Percentiles rank a stretch among this genome's conserved stretches.
Evolutionary conservation across 495 filamentous ascomycete species (phyloP).

Genomic region (Penicillium coprophilum): DNA sequence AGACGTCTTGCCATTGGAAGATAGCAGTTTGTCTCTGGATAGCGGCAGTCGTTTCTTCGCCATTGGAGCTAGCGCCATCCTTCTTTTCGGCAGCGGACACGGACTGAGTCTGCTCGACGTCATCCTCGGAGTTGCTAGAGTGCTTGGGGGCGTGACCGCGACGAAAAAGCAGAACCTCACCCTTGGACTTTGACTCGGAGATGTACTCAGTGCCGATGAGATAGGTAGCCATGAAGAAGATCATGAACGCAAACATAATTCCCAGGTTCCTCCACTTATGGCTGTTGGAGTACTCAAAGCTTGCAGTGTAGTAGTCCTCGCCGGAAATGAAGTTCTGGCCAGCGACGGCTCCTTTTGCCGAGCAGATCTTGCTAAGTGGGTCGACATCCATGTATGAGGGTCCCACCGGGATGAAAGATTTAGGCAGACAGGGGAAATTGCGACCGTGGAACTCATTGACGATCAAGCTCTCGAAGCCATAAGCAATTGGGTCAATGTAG

Average conservation of each 20-base stretch:
- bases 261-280: constrained; percentile 74
- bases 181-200: constrained; percentile 50
- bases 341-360: constrained; percentile 53
- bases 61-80: constrained; percentile 42
- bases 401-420: constrained; percentile 38
- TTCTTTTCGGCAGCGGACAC: constrained; percentile 41
- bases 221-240: constrained; percentile 57
- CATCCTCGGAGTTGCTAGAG: constrained; percentile 20
- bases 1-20: constrained; percentile 80
- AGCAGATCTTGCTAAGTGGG: constrained; percentile 43
- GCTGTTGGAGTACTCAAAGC: constrained; percentile 54
- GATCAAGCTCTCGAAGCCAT: constrained; percentile 52
- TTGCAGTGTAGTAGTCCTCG: constrained; percentile 50
- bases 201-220: constrained; percentile 48
- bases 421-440: constrained; percentile 50
- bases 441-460: constrained; percentile 62
- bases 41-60: constrained; percentile 29
- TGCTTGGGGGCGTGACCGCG: constrained; percentile 38
- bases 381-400: constrained; percentile 23
- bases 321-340: constrained; percentile 50
- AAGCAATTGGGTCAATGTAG: constrained; percentile 51
- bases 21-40: constrained; percentile 64
- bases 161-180: constrained; percentile 54
- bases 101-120: constrained; percentile 33
- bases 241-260: constrained; percentile 64